Base-by-base conservation (phyloP, 2,329 filamentous ascomycete species). In the Gaeumannomyces sp. region DNA sequence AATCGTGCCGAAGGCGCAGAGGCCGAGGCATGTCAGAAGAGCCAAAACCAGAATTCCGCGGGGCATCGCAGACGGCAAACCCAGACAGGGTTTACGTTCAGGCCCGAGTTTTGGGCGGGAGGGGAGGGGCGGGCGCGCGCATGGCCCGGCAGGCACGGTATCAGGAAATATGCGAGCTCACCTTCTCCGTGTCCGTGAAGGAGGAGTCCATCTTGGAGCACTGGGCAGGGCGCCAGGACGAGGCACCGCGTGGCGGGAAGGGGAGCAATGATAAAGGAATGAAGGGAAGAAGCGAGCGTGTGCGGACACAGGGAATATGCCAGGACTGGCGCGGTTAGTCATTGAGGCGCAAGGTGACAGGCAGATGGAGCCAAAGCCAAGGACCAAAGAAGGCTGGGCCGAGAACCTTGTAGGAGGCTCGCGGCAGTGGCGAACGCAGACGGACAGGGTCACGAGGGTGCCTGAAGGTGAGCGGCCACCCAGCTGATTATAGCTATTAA, bases 131-230 rank as follows among this genome's bases (percentile, higher is more conserved):
- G 50, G 59, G 50, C 10, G 60, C 35, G 60, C 60, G 60, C 50
- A 45, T 62, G 28, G 28, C 50, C 33, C 25, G 58, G 63, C 64
- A 65, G 64, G 66, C 53, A 31, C 62, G 33, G 19, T 53, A 50
- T 45, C 56, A 71, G 16, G 45, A 53, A 53, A 53, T 53, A 53
- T 25, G 45, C 45, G 19, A 25, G 45, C 75, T 65, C 76, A 84
- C 82, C 81, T 83, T 83, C 73, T 85, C 82, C 63, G 76, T 75
- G 64, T 83, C 80, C 61, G 76, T 81, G 68, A 85, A 83, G 63
- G 74, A 75, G 64, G 76, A 74, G 69, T 79, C 78, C 79, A 81
- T 81, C 70, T 69, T 71, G 71, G 68, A 60, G 66, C 64, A 64
- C 65, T 63, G 66, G 63, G 64, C 22, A 62, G 65, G 60, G 65